These are phyloP conservation scores for Bisporella sp. DNA, from an alignment of 2,329 filamentous ascomycete species.

Conservation along the genomic window DNA sequence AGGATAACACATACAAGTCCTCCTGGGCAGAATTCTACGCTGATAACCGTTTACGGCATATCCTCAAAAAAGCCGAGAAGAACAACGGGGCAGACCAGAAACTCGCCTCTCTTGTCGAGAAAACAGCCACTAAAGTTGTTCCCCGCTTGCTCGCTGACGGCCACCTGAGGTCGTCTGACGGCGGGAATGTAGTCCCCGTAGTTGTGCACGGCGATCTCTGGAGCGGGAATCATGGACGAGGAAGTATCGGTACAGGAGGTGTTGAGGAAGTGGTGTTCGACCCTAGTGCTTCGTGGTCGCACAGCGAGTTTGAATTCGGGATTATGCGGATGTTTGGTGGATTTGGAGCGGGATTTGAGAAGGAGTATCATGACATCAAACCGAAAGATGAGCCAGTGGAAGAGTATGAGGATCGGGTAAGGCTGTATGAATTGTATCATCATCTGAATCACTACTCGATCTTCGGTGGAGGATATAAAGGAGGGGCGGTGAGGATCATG, in stretches of 20 bases:
- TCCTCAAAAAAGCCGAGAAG: constrained; percentile 49
- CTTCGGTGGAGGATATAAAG: constrained; percentile 74
- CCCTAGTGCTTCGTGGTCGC: constrained; percentile 73
- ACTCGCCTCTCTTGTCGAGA: constrained; percentile 57
- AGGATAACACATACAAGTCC: constrained; percentile 66
- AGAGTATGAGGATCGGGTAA: constrained; percentile 80
- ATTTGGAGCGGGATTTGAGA: constrained; percentile 64
- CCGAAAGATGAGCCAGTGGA: constrained; percentile 72
- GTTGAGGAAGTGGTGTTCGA: constrained; percentile 77
- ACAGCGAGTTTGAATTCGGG: constrained; percentile 84
- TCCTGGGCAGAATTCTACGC: constrained; percentile 87
- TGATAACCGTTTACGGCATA: constrained; percentile 61
- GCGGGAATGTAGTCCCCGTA: constrained; percentile 61
- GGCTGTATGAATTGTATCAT: constrained; percentile 70
- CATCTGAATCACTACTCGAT: constrained; percentile 63
- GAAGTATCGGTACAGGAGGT: constrained; percentile 47
- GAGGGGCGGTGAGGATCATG: constrained; percentile 76
- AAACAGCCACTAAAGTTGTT: constrained; percentile 57
- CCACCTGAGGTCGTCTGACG: constrained; percentile 45
- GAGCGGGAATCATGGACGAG: constrained; percentile 74
- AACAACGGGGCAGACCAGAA: constrained; percentile 59
- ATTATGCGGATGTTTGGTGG: constrained; percentile 98
- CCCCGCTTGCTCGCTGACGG: constrained; percentile 66
- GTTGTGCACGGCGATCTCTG: constrained; percentile 90
- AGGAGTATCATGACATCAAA: constrained; percentile 68